A percentile compares a stretch with the other conserved stretches of the same genome.
Conservation (phyloP, 2,329 filamentous ascomycete species). For the Helotiales sp. region DNA sequence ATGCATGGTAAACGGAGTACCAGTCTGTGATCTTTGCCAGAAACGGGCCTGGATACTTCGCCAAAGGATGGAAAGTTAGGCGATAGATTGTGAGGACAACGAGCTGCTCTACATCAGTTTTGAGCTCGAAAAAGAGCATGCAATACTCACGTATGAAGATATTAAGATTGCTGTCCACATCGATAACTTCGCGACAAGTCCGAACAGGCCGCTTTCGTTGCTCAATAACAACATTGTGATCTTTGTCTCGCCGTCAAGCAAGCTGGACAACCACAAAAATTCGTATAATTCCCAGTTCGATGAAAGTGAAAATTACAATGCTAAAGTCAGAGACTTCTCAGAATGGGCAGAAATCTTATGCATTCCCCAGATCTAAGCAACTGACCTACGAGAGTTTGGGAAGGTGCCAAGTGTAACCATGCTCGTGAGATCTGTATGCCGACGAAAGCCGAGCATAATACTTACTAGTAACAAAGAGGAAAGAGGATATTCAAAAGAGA, state of each 20-base stretch:
- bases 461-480: slow-evolving; percentile 1
- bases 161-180: not conserved
- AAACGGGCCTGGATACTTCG: slow-evolving; percentile 68
- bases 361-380: not conserved
- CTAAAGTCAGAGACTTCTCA: not conserved
- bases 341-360: not conserved
- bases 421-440: slow-evolving; percentile 10
- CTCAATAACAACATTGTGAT: slow-evolving; percentile 11
- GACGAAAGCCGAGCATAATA: slow-evolving; percentile 4
- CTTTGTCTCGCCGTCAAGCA: not conserved
- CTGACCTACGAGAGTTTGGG: not conserved
- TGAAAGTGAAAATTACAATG: not conserved
- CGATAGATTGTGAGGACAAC: slow-evolving; percentile 52
- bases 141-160: not conserved
- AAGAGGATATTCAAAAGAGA: not conserved
- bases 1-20: slow-evolving; percentile 74
- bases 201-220: not conserved
- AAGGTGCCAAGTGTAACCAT: slow-evolving; percentile 1
- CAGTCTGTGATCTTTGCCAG: slow-evolving; percentile 67
- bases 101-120: not conserved
- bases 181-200: not conserved
- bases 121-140: not conserved
- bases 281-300: not conserved
- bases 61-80: slow-evolving; percentile 66
- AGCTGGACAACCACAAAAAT: not conserved